These are phyloP conservation scores for Colletotrichum sidae DNA, from an alignment of 2,329 filamentous ascomycete genomes.

Conservation along the genomic window DNA sequence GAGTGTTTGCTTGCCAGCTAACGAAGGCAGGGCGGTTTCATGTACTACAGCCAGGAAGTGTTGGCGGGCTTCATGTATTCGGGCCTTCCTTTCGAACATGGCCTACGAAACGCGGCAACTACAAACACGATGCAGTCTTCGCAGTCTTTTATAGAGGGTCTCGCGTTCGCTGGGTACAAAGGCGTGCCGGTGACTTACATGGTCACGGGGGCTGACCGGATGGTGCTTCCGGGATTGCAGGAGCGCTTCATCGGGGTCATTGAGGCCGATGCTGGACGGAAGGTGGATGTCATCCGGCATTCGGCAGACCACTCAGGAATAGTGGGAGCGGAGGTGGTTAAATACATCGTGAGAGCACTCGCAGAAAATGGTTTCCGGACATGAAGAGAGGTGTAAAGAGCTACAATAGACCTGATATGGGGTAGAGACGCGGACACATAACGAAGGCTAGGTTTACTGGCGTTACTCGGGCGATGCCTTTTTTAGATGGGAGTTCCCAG, in stretches of 20 bases:
- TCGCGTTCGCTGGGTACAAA: constrained; percentile 6
- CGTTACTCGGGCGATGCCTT: no score
- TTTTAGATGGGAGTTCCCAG: no score
- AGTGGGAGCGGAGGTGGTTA: constrained; percentile 6
- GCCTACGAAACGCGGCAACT: background rate
- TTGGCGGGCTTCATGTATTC: constrained; percentile 11
- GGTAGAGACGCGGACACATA: no score
- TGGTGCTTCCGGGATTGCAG: constrained; percentile 5
- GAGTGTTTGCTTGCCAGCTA: background rate
- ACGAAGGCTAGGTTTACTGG: no score
- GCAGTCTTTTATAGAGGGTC: background rate
- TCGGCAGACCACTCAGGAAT: constrained; percentile 19
- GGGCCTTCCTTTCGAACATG: constrained; percentile 1
- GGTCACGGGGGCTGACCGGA: background rate
- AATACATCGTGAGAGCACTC: background rate
- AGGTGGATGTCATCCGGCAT: constrained; percentile 18
- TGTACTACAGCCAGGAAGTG: constrained; percentile 3
- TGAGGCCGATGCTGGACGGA: constrained; percentile 18
- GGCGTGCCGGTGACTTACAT: constrained; percentile 6
- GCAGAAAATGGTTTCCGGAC: background rate
- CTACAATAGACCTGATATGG: no score
- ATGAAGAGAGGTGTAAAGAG: background rate
- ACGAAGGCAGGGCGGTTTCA: constrained; percentile 13
- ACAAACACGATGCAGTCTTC: constrained; percentile 9
- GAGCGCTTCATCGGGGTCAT: constrained; percentile 12